phyloP scores from a whole-genome alignment of 768 basidiomycete genomes.

The Suillus discolor region DNA sequence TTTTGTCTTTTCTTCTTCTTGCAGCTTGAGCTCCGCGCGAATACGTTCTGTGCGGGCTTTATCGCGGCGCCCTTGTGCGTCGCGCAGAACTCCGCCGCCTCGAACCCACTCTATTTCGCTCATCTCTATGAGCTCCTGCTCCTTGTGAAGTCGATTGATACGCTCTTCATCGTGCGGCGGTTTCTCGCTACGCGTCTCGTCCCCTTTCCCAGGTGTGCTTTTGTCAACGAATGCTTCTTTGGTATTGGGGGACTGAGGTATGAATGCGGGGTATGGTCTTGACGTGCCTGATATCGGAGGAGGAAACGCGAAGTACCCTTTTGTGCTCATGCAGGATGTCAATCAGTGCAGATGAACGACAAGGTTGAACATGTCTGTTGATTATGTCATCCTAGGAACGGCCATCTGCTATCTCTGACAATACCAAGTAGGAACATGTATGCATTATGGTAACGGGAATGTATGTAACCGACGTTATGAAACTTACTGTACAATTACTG shows the following conservation, averaged over 20 bases:
- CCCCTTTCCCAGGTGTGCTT: background rate
- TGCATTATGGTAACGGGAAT: background rate
- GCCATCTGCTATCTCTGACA: background rate
- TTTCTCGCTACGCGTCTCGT: slow-evolving; percentile 8
- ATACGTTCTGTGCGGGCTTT: slow-evolving; percentile 50
- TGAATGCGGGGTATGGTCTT: slow-evolving; percentile 1
- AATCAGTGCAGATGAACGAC: background rate
- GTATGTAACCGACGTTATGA: background rate
- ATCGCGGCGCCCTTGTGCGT: slow-evolving; percentile 51
- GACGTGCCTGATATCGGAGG: background rate
- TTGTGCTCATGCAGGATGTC: background rate
- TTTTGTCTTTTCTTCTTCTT: slow-evolving; percentile 43
- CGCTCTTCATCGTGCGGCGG: slow-evolving; percentile 18
- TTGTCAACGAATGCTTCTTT: background rate
- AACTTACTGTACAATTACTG: too few species aligned
- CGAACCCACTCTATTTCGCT: slow-evolving; percentile 65
- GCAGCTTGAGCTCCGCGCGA: slow-evolving; percentile 46
- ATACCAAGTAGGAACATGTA: background rate
- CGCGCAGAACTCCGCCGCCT: slow-evolving; percentile 56
- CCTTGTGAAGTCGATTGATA: slow-evolving; percentile 27
- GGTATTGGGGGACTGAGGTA: background rate
- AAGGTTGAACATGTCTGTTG: background rate
- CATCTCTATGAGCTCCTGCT: slow-evolving; percentile 44
- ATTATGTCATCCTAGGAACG: background rate
- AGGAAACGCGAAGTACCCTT: slow-evolving; percentile 9